Conservation (phyloP, 192 early-diverging fungal genomes). For the Paraglomus occultum region DNA sequence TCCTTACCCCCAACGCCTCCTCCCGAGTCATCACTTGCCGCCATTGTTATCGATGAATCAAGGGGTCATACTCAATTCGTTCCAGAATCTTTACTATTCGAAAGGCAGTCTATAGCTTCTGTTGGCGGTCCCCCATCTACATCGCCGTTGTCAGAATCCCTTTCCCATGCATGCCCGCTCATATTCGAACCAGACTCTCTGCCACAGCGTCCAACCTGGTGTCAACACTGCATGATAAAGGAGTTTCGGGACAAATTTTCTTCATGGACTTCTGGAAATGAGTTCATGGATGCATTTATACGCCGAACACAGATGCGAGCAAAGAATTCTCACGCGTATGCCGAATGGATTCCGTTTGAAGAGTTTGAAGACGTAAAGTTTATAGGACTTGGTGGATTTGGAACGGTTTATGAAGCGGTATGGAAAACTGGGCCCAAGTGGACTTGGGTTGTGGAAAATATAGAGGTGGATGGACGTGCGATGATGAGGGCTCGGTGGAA, state of each 20-base stretch:
- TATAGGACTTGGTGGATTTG: conserved; percentile 19
- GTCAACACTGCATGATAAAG: conserved; percentile 8
- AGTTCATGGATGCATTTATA: conserved; percentile 13
- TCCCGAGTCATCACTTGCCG: too few relatives aligned
- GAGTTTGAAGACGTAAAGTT: conserved; percentile 18
- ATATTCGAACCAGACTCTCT: too few relatives aligned
- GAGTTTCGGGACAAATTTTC: conserved; percentile 9
- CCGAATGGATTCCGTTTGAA: conserved; percentile 21
- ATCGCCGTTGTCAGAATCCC: too few relatives aligned
- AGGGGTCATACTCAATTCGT: too few relatives aligned
- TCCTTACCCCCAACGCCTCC: too few relatives aligned
- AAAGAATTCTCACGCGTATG: neutral
- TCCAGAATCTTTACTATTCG: too few relatives aligned
- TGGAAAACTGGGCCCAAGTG: conserved; percentile 6
- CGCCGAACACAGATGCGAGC: conserved; percentile 4
- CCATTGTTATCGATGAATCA: too few relatives aligned
- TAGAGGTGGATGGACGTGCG: neutral
- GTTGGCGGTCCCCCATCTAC: too few relatives aligned
- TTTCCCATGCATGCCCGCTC: too few relatives aligned
- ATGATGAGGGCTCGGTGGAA: neutral
- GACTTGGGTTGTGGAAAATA: neutral
- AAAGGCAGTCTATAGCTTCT: too few relatives aligned
- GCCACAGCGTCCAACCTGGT: neutral
- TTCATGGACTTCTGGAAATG: conserved; percentile 16
- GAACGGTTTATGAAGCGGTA: conserved; percentile 5